Evolutionary conservation across 345 rosid genomes (phyloP), one percentile per base, ranked within the genome.

Genomic region (Brassica nigra): DNA sequence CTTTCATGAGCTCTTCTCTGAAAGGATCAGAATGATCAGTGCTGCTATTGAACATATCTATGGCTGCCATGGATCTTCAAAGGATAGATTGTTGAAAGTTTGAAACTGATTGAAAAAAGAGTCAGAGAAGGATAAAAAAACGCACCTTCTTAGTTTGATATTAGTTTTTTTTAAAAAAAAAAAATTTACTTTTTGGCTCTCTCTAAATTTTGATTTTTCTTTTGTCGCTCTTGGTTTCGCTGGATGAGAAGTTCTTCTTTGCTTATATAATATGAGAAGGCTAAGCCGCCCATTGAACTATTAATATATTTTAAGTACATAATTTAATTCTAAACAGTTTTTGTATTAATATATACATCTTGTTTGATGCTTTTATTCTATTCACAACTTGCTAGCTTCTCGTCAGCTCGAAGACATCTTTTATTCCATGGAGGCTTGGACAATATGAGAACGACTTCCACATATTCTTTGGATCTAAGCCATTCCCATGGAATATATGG

Each of bases 251-350:
- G 37, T 70, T 62, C 82, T 63, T 70, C 18, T 18, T 18, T 33
- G 20, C 39, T 84, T 90, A 88, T 88, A 90, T 85, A 90, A 27
- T 66, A 54, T 54, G 33, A 70, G 31, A 70, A 54, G 68, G 18
- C 54, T 70, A 42, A 75, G 79, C 76, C 76, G 64, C 42, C 80
- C 76, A 70, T 71, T 62, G 66, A 63, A 23, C 20, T 61, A 18
- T 12, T 27, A 37, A 64, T 28, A 12, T 27, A 65, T 54, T 54
- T 65, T 37, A 61, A 28, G 4, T 64, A 28, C 16, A 71, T 34
- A 71, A 15, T 23, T 55, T 66, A n/a, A 8, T 27, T 36, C 55
- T 12, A 47, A 47, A 47, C 55, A 47, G 4, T 12, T 4, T 47
- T 47, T 47, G 47, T 47, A 12, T 47, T 47, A 47, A 47, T 47